These are phyloP conservation scores for Hansenula sp. DNA, from an alignment of 1,139 yeast species.

Conservation along the genomic window DNA sequence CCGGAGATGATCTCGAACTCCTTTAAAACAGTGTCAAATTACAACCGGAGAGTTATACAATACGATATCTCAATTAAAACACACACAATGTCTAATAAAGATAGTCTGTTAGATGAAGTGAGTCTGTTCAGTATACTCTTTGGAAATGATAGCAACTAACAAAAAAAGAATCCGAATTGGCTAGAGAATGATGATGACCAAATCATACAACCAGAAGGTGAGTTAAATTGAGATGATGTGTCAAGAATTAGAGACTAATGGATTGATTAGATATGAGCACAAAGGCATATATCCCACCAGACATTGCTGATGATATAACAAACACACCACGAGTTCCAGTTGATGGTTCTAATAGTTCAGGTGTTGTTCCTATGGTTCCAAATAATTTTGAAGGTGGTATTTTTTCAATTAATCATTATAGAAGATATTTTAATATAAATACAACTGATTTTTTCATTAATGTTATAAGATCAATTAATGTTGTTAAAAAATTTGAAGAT, in stretches of 20 bases:
- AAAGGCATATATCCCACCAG: conserved; percentile 29
- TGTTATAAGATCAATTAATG: conserved; percentile 14
- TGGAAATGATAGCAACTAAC: neutral
- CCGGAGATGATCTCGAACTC: too few relatives aligned
- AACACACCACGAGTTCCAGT: conserved; percentile 6
- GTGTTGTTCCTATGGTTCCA: conserved; percentile 6
- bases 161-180: conserved; percentile 13
- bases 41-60: too few relatives aligned
- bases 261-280: conserved; percentile 19
- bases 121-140: neutral
- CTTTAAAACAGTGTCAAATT: too few relatives aligned
- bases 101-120: conserved; percentile 1
- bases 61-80: too few relatives aligned
- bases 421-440: conserved; percentile 21
- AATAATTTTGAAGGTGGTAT: conserved; percentile 22
- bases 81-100: neutral
- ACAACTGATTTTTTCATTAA: conserved; percentile 26
- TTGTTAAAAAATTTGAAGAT: conserved; percentile 12
- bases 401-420: conserved; percentile 22
- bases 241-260: neutral
- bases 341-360: conserved; percentile 4
- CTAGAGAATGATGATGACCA: conserved; percentile 20
- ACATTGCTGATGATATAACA: conserved; percentile 7
- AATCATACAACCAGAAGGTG: conserved; percentile 9
- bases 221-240: neutral